Evolutionary conservation across 768 basidiomycete species (phyloP), one percentile per base, ranked within the genome.

Genomic region (Xerocomus brunneocitrinus): DNA sequence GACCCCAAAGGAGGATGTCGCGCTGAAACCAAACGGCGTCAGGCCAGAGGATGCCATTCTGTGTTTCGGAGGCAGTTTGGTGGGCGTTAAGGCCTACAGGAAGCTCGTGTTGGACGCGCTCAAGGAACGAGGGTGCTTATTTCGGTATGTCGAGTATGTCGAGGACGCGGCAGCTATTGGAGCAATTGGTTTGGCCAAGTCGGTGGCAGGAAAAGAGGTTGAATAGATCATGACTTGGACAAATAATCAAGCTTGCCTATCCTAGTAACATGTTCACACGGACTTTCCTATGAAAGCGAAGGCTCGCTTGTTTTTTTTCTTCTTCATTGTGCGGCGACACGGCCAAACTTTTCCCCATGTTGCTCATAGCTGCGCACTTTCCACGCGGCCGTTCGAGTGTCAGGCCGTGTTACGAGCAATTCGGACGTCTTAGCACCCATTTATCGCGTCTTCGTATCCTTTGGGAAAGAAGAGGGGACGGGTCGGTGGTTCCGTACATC

Each of bases 331-430:
- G 89, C 89, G 89, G 89, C 89, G 75, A 76, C 89, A 83, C 85
- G 83, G 82, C 81, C 78, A 79, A 77, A 60, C 68, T 66, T 86
- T 87, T 86, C 84, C 89, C 88, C 81, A 81, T 87, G 89, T 91
- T 91, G 89, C 89, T 91, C 89, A 84, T 87, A 76, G 77, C 80
- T 74, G 84, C 77, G 69, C 74, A 69, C 60, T 10, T 3, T 72
- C 63, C 66, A 87, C 76, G 84, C 81, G 78, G 85, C 76, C 69
- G 87, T 90, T 89, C 68, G 89, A 91, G 89, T 89, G 89, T 91
- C 89, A 89, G 76, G 84, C 77, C 79, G 86, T 86, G 89, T 76
- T 75, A 74, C 78, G 87, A 90, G 59, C 55, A 73, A 87, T 58
- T 56, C 70, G 87, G 83, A 84, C 85, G 78, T 90, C 89, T 89